Evolutionary conservation across 2,329 filamentous ascomycete species (phyloP).

Genomic region (Orbilia blumenaviensis): DNA sequence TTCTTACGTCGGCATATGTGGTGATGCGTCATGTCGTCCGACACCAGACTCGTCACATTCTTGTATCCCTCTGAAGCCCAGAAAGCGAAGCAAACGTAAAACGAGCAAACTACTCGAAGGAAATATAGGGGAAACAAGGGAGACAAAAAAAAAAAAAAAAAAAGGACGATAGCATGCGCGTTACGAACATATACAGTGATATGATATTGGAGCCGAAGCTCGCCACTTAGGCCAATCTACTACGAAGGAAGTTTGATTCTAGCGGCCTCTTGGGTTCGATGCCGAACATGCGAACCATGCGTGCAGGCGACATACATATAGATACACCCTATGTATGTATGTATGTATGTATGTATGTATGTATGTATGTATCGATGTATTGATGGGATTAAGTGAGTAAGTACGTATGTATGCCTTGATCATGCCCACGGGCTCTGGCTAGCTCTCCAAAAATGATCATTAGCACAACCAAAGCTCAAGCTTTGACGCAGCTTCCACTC

Average conservation of each 20-base stretch:
- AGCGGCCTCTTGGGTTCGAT: conserved; percentile 46
- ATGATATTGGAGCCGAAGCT: not conserved
- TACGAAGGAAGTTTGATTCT: not conserved
- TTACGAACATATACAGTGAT: not conserved
- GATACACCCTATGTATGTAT: too few relatives aligned
- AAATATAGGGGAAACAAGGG: not conserved
- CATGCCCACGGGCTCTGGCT: not conserved
- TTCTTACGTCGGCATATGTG: conserved; percentile 22
- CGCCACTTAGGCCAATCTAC: conserved; percentile 9
- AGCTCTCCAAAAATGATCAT: not conserved
- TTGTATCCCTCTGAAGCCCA: conserved; percentile 28
- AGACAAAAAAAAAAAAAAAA: not conserved
- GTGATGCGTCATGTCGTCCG: conserved; percentile 53
- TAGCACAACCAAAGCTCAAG: not conserved
- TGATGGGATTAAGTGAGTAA: too few relatives aligned
- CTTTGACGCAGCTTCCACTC: conserved; percentile 5
- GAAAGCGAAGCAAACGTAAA: not conserved
- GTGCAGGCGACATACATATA: conserved; percentile 4
- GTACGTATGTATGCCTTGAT: conserved; percentile 12
- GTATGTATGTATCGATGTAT: too few relatives aligned
- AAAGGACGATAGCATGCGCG: not conserved
- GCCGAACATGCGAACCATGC: conserved; percentile 52
- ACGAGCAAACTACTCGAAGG: too few relatives aligned
- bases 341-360: too few relatives aligned
- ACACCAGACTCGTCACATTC: conserved; percentile 51